phyloP scores from a whole-genome alignment of 768 basidiomycete species.

The Mycena kentingensis region DNA sequence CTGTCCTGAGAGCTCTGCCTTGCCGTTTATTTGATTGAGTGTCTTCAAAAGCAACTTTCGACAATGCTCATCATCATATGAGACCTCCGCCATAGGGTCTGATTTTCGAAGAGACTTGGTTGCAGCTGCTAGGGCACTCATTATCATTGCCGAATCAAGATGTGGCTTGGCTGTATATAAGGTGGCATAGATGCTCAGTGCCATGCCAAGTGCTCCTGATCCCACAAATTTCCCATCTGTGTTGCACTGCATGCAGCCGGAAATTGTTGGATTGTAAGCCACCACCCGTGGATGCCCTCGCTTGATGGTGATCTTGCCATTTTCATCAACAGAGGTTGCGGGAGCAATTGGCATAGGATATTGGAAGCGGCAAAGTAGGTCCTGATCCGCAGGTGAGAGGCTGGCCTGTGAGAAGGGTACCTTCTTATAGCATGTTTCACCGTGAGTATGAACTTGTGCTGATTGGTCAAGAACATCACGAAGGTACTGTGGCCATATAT shows the following conservation, averaged over 20 bases:
- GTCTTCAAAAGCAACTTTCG: constrained; percentile 13
- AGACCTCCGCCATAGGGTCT: neutral
- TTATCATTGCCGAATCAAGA: constrained; percentile 13
- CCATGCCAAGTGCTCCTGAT: constrained; percentile 11
- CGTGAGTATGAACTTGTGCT: constrained; percentile 3
- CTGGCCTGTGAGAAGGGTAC: neutral
- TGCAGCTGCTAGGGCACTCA: constrained; percentile 18
- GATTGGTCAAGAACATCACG: neutral
- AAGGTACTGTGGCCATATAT: constrained; percentile 4
- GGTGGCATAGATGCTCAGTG: constrained; percentile 11
- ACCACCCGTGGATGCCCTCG: constrained; percentile 6
- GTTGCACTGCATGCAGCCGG: constrained; percentile 17
- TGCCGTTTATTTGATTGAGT: constrained; percentile 16
- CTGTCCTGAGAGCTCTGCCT: constrained; percentile 13
- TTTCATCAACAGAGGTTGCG: constrained; percentile 13
- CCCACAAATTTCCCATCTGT: constrained; percentile 19
- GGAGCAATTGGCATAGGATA: constrained; percentile 4
- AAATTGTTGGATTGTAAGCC: constrained; percentile 9
- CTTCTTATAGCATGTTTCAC: constrained; percentile 16
- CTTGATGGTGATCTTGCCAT: constrained; percentile 16
- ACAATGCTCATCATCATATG: neutral
- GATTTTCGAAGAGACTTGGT: neutral
- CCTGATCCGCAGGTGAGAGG: constrained; percentile 3
- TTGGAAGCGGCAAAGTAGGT: constrained; percentile 15
- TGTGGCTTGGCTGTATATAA: constrained; percentile 11